Evolutionary conservation across 2,329 filamentous ascomycete species (phyloP).

Genomic region (Xylariaceae sp.): DNA sequence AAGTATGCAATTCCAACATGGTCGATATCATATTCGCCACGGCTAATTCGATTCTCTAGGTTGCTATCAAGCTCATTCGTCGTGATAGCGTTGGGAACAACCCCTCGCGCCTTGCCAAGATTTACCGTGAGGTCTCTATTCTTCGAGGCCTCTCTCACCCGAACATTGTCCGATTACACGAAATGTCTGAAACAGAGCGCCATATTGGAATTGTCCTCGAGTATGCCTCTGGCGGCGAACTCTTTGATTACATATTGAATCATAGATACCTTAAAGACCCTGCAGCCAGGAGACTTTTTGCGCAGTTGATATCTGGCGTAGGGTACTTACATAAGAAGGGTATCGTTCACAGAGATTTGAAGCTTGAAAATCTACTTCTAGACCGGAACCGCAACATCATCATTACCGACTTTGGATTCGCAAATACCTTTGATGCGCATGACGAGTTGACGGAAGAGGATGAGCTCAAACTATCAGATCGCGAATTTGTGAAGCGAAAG

Average conservation of each 20-base stretch:
- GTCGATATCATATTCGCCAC: neutral
- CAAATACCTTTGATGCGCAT: conserved; percentile 88
- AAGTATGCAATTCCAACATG: conserved; percentile 46
- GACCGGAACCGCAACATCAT: conserved; percentile 99
- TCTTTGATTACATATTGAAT: conserved; percentile 97
- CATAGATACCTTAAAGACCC: conserved; percentile 95
- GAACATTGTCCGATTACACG: conserved; percentile 94
- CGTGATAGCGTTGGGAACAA: conserved; percentile 87
- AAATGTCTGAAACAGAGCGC: conserved; percentile 97
- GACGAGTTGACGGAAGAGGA: conserved; percentile 90
- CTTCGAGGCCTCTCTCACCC: conserved; percentile 84
- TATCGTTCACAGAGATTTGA: conserved; percentile 95
- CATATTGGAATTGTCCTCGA: conserved; percentile 98
- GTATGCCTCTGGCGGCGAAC: conserved; percentile 94
- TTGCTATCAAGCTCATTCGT: conserved; percentile 93
- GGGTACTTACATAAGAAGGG: conserved; percentile 98
- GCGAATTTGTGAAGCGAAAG: conserved; percentile 81
- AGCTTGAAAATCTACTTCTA: conserved; percentile 90
- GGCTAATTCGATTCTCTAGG: conserved; percentile 46
- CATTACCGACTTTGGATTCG: conserved; percentile 98
- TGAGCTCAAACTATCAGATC: conserved; percentile 80
- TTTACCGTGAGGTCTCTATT: conserved; percentile 95
- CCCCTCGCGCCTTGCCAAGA: conserved; percentile 87
- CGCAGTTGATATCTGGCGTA: conserved; percentile 92
- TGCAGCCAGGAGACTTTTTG: conserved; percentile 85